phyloP scores from a whole-genome alignment of 257 asterid genomes.

The Solanum arcanum region DNA sequence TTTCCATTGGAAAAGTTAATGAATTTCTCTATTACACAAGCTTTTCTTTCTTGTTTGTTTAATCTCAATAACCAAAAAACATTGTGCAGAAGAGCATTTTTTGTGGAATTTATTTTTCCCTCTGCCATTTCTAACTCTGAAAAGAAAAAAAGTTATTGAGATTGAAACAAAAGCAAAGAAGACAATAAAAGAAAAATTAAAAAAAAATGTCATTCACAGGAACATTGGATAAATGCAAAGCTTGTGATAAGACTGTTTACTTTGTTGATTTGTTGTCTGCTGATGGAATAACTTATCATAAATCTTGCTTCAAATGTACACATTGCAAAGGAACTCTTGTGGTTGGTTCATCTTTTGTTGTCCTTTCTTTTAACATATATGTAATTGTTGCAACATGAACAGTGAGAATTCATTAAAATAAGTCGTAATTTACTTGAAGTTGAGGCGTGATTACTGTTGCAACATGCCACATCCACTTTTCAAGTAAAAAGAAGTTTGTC shows the following conservation, averaged over 20 bases:
- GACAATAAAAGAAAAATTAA: not conserved
- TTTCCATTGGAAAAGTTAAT: not conserved
- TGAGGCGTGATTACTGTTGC: not conserved
- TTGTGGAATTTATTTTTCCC: not conserved
- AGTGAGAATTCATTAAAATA: not conserved
- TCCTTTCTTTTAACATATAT: not conserved
- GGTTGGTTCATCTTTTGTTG: slow-evolving; percentile 21
- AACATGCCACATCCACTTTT: not conserved
- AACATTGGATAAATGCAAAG: slow-evolving; percentile 39
- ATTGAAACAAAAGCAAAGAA: not conserved
- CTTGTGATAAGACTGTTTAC: slow-evolving; percentile 52
- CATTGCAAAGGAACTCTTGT: slow-evolving; percentile 48
- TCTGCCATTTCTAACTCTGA: not conserved
- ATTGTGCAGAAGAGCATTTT: not conserved
- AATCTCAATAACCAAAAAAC: not conserved
- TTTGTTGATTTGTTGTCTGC: slow-evolving; percentile 45
- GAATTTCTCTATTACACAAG: not conserved
- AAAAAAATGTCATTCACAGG: slow-evolving; percentile 12
- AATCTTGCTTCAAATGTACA: slow-evolving; percentile 50
- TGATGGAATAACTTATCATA: slow-evolving; percentile 51
- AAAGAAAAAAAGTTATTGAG: not conserved
- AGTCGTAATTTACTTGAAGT: not conserved
- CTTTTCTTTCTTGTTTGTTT: not conserved
- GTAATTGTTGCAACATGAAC: not conserved
- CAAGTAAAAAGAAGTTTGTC: not conserved